These are phyloP conservation scores for Colletotrichum noveboracense DNA, from an alignment of 2,329 filamentous ascomycete species.

Conservation along the genomic window DNA sequence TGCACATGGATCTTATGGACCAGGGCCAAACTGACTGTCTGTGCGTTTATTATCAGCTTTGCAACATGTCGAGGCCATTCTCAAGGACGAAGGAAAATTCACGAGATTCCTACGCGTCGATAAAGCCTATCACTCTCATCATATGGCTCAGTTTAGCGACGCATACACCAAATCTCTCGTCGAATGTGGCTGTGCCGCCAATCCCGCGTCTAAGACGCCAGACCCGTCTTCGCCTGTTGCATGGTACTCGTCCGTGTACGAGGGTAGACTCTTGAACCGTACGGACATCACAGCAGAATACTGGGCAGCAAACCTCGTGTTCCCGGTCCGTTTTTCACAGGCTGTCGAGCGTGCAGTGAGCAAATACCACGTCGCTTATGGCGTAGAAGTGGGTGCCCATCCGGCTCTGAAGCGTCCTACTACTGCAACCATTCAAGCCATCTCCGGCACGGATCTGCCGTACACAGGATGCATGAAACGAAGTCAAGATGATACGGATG, in stretches of 20 bases:
- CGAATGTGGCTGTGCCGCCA: neutral
- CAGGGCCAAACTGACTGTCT: neutral
- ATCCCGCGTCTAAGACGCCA: neutral
- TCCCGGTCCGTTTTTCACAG: conserved; percentile 29
- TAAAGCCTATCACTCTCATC: conserved; percentile 33
- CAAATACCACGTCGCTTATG: neutral
- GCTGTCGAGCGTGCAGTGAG: conserved; percentile 22
- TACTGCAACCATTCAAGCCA: conserved; percentile 28
- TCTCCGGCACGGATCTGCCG: conserved; percentile 21
- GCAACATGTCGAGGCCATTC: neutral
- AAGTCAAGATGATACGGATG: conserved; percentile 22
- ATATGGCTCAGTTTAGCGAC: conserved; percentile 22
- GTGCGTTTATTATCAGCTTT: neutral
- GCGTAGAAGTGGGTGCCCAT: conserved; percentile 38
- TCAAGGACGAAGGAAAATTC: neutral
- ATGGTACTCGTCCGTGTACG: neutral
- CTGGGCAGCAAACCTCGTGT: conserved; percentile 32
- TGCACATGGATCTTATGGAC: neutral
- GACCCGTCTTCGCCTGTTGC: neutral
- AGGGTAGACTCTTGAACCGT: neutral
- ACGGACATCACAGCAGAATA: conserved; percentile 39
- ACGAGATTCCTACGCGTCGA: neutral
- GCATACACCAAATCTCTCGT: neutral
- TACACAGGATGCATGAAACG: conserved; percentile 28
- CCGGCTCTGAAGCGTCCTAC: conserved; percentile 44